Base-by-base conservation (phyloP, 1,284 basidiomycete species). In the Trametes versicolor region DNA sequence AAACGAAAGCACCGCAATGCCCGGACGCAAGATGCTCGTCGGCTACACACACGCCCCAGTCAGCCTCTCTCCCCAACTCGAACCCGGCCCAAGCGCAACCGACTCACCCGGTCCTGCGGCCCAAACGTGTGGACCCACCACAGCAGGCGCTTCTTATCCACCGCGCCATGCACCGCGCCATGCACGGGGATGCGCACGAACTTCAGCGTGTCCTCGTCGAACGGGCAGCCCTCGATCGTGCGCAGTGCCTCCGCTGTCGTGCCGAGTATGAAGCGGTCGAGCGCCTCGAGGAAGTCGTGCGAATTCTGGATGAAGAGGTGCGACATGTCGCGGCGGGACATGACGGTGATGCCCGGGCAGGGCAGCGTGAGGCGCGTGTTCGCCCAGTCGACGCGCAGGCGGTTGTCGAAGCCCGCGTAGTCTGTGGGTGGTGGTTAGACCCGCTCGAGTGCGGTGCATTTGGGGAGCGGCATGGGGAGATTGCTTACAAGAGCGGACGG, bases 231-330 rank as follows among this genome's bases (percentile, higher is more conserved):
- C 23, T 70, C 62, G 53, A 70, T 49, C 21, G 66, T 58, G 29
- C 64, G 60, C 39, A 67, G 23, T 4, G 57, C 53, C 43, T 65
- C 68, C 27, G 64, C 64, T 25, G 62, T 47, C 19, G 68, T 66
- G 15, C 55, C 57, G 34, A 70, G 58, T 27, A 60, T 34, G 58
- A 65, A 58, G 21, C 47, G 23, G 47, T 65, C 56, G 4, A 70
- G 45, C 21, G 63, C 51, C 15, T 39, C 37, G 27, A 25, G 36
- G 63, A 67, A 67, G 45, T 49, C 63, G 43, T 17, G 5, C 60
- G 63, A 54, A 54, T 23, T 21, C 23, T 25, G 15, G 17, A 68
- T 41, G 5, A 36, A 9, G 25, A 65, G 50, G 27, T 36, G 41
- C 5, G 41, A 36, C 25, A 58, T 39, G 27, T 45, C 61, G 21